phyloP scores from a whole-genome alignment of 352 stramenopile species.

The Globisporangium nodosum region DNA sequence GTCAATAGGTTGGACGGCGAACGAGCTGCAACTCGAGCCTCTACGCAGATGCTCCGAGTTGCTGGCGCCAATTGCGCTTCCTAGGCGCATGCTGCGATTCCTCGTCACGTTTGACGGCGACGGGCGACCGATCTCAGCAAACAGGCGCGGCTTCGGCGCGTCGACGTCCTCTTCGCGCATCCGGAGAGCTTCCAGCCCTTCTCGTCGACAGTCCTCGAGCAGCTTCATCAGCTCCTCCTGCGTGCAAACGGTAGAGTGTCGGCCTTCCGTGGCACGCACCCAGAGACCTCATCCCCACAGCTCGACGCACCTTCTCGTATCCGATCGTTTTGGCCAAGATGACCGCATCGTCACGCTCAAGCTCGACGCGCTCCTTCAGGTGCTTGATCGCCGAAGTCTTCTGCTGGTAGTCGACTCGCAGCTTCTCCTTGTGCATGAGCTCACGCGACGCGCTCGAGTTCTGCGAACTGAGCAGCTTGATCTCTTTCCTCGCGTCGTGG shows the following conservation, averaged over 20 bases:
- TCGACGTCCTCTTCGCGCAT: slow-evolving; percentile 77
- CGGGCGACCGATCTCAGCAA: slow-evolving; percentile 21
- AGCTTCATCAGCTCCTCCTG: slow-evolving; percentile 26
- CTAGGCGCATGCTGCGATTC: background rate
- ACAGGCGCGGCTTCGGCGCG: slow-evolving; percentile 38
- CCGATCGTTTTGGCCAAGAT: slow-evolving; percentile 33
- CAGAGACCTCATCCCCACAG: background rate
- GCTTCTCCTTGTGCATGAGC: slow-evolving; percentile 45
- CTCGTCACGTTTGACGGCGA: slow-evolving; percentile 1
- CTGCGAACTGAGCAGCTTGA: slow-evolving; percentile 37
- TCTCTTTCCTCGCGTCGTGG: slow-evolving; percentile 42
- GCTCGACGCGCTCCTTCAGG: slow-evolving; percentile 39
- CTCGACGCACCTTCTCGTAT: slow-evolving; percentile 29
- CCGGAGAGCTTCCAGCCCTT: slow-evolving; percentile 35
- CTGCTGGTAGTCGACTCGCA: slow-evolving; percentile 53
- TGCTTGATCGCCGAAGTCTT: slow-evolving; percentile 42
- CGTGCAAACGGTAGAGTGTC: background rate
- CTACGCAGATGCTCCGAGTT: slow-evolving; percentile 8
- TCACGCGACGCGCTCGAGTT: slow-evolving; percentile 43
- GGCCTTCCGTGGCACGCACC: background rate
- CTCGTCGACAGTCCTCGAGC: slow-evolving; percentile 33
- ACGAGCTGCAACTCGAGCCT: slow-evolving; percentile 13
- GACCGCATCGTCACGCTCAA: slow-evolving; percentile 48
- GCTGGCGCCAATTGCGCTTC: background rate
- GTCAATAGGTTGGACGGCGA: slow-evolving; percentile 13